Base-by-base conservation (phyloP, 2,329 filamentous ascomycete genomes). In the Phialemoniopsis sp. region DNA sequence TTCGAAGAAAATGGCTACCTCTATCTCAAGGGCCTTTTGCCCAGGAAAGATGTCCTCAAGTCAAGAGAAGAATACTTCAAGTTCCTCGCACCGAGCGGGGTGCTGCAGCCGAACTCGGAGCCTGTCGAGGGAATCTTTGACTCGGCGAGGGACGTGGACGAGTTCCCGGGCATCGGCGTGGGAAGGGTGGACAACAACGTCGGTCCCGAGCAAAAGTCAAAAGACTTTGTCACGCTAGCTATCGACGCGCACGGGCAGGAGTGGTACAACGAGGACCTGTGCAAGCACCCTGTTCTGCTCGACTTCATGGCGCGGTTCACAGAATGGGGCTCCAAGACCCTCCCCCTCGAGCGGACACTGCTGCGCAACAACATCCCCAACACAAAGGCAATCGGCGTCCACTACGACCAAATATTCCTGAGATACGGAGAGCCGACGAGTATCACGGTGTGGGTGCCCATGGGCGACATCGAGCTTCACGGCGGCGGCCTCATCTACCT, bases 401-500 rank as follows among this genome's bases (percentile, higher is more conserved):
- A 80, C 44, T 80, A 80, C 47, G 76, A 80, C 47, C 74, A 80
- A 55, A 77, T 72, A 16, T 80, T 79, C 47, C 53, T 80, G 35
- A 54, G 74, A 2, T 53, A 77, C 48, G 76, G 75, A 2, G 73
- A 77, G 36, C 67, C 71, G 2, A 76, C 72, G 1, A 68, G 64
- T 21, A 57, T 79, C 1, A 80, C 76, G 4, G 75, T 72, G 0
- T 80, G 76, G 76, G 68, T 79, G 0, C 71, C 75, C 0, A 73
- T 79, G 45, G 73, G 73, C 0, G 70, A 78, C 49, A 52, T 79
- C 4, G 61, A 64, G 15, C 38, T 79, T 5, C 66, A 72, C 34
- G 76, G 78, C 0, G 77, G 78, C 5, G 77, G 78, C 0, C 51
- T 82, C 39, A 78, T 81, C 1, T 82, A 81, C 43, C 58, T 81